Conservation (phyloP, 257 asterid genomes). For the Solanum virginianum region DNA sequence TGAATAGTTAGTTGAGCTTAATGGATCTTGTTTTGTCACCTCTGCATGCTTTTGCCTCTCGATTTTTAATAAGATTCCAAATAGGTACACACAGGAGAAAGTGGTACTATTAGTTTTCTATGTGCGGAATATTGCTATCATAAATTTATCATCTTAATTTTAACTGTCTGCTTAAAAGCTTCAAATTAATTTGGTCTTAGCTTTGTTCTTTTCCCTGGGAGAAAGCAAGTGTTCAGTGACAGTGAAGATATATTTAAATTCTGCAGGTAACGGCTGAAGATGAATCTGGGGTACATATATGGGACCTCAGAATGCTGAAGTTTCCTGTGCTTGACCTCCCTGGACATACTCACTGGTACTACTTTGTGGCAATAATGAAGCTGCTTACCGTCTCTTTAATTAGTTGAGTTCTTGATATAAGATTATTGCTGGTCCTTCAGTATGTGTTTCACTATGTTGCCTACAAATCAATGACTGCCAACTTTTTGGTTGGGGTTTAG, state of each 20-base stretch:
- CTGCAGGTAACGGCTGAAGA: conserved; percentile 93
- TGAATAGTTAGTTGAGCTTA: background rate
- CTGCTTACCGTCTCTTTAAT: background rate
- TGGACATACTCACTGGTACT: conserved; percentile 96
- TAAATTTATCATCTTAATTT: background rate
- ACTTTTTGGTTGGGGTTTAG: background rate
- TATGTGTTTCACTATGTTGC: background rate
- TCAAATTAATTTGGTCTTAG: background rate
- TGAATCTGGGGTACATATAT: conserved; percentile 83
- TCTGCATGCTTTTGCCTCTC: background rate
- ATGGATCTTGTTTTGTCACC: background rate
- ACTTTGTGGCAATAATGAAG: background rate
- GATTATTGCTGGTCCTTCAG: background rate
- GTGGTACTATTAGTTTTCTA: background rate
- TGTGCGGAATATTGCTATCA: background rate
- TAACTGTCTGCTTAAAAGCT: background rate
- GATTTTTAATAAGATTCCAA: background rate
- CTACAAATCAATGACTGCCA: background rate
- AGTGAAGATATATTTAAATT: conserved; percentile 2
- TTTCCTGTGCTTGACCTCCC: conserved; percentile 79
- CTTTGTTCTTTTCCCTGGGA: background rate
- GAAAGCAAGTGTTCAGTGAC: background rate
- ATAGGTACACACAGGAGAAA: background rate
- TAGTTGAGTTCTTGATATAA: background rate
- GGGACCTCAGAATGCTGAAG: conserved; percentile 84